Conservation (phyloP, 768 basidiomycete genomes). For the Tulasnella sp. region DNA sequence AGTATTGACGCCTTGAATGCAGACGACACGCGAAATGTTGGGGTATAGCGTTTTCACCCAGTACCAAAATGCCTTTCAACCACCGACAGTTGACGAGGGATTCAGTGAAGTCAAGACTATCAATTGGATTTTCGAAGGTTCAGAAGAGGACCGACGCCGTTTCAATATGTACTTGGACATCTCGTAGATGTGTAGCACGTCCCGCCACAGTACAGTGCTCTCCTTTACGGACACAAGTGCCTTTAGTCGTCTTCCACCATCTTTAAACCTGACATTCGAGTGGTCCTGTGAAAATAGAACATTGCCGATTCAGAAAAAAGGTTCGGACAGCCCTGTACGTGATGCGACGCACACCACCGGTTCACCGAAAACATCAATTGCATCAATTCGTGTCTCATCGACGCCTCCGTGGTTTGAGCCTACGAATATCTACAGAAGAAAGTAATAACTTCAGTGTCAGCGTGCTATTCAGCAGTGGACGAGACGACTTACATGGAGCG, state of each 20-base stretch:
- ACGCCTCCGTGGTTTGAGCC: slow-evolving; percentile 64
- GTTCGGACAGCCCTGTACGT: slow-evolving; percentile 13
- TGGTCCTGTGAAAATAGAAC: slow-evolving; percentile 44
- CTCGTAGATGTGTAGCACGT: not conserved
- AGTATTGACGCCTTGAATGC: slow-evolving; percentile 11
- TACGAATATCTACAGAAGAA: slow-evolving; percentile 62
- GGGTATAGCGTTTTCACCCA: slow-evolving; percentile 63
- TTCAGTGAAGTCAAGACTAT: slow-evolving; percentile 75
- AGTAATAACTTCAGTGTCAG: not conserved
- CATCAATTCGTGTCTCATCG: slow-evolving; percentile 69
- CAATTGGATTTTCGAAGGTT: slow-evolving; percentile 80
- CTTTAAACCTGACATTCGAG: slow-evolving; percentile 47
- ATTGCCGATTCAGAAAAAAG: not conserved
- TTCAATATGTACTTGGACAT: slow-evolving; percentile 34
- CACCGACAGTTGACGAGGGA: slow-evolving; percentile 69
- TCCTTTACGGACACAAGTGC: not conserved
- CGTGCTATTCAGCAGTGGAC: not conserved
- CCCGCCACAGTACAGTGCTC: not conserved
- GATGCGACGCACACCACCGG: slow-evolving; percentile 56
- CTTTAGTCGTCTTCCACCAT: slow-evolving; percentile 36
- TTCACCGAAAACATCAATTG: slow-evolving; percentile 64
- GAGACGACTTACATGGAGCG: slow-evolving; percentile 59
- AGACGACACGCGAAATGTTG: slow-evolving; percentile 58
- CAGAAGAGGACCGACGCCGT: slow-evolving; percentile 61
- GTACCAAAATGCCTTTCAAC: slow-evolving; percentile 58